A percentile compares a stretch with the other conserved stretches of the same genome.
Evolutionary conservation across 169 alveolate species (phyloP).

Genomic region (Plasmodium fragile): DNA sequence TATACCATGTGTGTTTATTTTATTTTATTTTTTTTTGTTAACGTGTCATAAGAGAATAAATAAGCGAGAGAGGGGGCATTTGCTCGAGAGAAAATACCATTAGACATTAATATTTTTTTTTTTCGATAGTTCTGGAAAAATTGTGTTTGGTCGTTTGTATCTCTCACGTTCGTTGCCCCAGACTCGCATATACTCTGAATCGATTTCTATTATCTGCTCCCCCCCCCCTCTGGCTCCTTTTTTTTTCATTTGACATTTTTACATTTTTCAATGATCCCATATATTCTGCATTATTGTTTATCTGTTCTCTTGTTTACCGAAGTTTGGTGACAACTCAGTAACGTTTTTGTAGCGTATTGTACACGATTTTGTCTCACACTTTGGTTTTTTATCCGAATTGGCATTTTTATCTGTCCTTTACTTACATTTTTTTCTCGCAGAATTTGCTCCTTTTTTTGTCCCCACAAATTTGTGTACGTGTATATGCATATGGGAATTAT

Average conservation of each 20-base stretch:
- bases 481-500: neutral
- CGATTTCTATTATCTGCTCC: neutral
- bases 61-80: neutral
- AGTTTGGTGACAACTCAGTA: neutral
- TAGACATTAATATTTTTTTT: conserved; percentile 12
- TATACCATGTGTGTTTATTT: conserved; percentile 1
- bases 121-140: neutral
- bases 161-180: neutral
- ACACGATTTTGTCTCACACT: neutral
- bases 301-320: neutral
- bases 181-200: neutral
- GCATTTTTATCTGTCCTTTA: neutral
- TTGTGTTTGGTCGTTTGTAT: neutral
- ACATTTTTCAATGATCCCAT: neutral
- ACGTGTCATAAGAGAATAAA: conserved; percentile 8
- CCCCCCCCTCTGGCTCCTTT: neutral
- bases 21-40: conserved; percentile 7
- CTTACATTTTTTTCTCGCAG: neutral
- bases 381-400: neutral
- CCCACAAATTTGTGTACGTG: neutral
- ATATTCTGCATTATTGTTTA: neutral
- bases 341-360: neutral
- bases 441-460: conserved; percentile 7
- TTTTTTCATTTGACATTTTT: neutral
- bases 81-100: neutral